Conservation (phyloP, 768 basidiomycete species). For the Suillus occidentalis region DNA sequence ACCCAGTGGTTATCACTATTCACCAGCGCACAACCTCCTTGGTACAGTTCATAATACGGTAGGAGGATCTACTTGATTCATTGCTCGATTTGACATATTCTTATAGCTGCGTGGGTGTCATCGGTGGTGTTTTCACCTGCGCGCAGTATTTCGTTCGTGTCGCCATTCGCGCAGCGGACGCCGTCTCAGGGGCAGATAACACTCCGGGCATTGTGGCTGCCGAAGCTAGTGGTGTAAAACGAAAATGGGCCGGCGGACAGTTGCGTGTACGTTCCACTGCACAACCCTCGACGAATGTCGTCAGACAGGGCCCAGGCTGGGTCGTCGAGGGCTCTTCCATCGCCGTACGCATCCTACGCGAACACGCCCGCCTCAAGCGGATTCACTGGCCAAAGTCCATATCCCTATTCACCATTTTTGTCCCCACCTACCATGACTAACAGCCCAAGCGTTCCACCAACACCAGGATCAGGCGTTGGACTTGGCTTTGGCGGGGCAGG, state of each 20-base stretch:
- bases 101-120: constrained; percentile 76
- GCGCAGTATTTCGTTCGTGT: constrained; percentile 74
- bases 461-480: constrained; percentile 24
- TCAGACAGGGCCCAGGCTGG: constrained; percentile 62
- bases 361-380: constrained; percentile 35
- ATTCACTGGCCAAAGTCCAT: constrained; percentile 28
- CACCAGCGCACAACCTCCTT: constrained; percentile 87
- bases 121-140: constrained; percentile 90
- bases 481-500: constrained; percentile 22
- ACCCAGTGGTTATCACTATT: constrained; percentile 83
- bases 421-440: constrained; percentile 32
- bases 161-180: constrained; percentile 62
- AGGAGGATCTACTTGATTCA: constrained; percentile 8
- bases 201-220: constrained; percentile 62
- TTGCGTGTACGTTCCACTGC: constrained; percentile 54
- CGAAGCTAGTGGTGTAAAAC: constrained; percentile 59
- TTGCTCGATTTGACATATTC: constrained; percentile 2
- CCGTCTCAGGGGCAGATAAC: constrained; percentile 54
- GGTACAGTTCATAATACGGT: constrained; percentile 77
- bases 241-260: constrained; percentile 68
- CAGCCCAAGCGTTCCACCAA: constrained; percentile 29
- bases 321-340: constrained; percentile 47
- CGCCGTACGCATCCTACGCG: constrained; percentile 38
- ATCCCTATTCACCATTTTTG: constrained; percentile 34
- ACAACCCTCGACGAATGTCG: constrained; percentile 36